These are phyloP conservation scores for Albatrellus sp. DNA, from an alignment of 1,284 basidiomycete species.

Conservation along the genomic window DNA sequence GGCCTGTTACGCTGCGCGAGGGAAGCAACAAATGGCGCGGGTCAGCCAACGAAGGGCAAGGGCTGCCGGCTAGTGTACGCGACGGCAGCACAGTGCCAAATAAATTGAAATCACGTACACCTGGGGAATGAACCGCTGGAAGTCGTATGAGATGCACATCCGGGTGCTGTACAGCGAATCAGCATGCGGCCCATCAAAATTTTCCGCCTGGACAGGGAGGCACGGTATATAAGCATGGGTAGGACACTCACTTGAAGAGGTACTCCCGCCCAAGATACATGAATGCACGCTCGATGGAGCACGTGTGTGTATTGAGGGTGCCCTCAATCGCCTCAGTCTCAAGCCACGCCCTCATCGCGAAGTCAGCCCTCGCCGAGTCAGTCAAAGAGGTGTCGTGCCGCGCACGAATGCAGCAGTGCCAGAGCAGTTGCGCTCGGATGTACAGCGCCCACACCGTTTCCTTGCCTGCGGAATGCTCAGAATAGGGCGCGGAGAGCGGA, in stretches of 20 bases:
- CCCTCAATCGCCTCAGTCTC: constrained; percentile 56
- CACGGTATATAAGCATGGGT: background rate
- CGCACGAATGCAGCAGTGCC: constrained; percentile 59
- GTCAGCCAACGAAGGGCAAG: background rate
- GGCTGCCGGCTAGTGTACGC: background rate
- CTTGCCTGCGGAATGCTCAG: constrained; percentile 24
- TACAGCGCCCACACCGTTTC: constrained; percentile 64
- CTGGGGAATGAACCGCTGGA: constrained; percentile 50
- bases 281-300: constrained; percentile 50
- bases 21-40: constrained; percentile 4
- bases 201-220: background rate
- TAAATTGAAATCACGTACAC: constrained; percentile 30
- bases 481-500: constrained; percentile 18
- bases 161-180: constrained; percentile 33
- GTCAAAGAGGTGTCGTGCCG: constrained; percentile 27
- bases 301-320: constrained; percentile 50
- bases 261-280: constrained; percentile 62
- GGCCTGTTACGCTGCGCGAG: constrained; percentile 33
- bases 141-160: constrained; percentile 60
- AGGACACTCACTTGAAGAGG: constrained; percentile 53
- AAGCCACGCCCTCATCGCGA: constrained; percentile 57
- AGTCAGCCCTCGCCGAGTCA: constrained; percentile 42
- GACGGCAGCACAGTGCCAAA: background rate
- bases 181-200: constrained; percentile 1
- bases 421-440: constrained; percentile 54